Conservation (phyloP, 306 rosid genomes). For the Vicia villosa region DNA sequence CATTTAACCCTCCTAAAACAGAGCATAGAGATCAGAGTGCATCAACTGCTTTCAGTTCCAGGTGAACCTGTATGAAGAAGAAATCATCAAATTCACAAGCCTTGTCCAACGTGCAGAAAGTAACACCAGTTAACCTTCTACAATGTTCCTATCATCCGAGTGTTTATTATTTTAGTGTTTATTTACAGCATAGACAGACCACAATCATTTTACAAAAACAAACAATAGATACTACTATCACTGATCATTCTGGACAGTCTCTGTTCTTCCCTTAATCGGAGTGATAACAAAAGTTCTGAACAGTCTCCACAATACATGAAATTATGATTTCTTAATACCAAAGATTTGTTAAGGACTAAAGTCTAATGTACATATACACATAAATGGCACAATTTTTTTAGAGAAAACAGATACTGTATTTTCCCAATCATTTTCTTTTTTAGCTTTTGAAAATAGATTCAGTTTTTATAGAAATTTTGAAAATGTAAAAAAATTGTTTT, state of each 20-base stretch:
- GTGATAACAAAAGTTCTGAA: slow-evolving; percentile 5
- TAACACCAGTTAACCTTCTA: slow-evolving; percentile 6
- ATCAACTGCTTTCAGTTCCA: slow-evolving; percentile 32
- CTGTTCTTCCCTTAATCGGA: neutral
- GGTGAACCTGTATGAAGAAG: slow-evolving; percentile 31
- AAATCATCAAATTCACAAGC: slow-evolving; percentile 32
- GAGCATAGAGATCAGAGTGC: neutral
- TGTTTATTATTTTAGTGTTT: neutral
- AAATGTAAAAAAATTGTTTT: neutral
- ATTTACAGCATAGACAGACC: neutral
- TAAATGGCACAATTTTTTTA: neutral
- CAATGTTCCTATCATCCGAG: neutral
- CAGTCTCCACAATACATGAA: slow-evolving; percentile 1
- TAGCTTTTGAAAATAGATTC: too few relatives aligned
- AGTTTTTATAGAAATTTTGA: neutral
- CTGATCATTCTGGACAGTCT: slow-evolving; percentile 4
- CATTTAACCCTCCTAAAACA: slow-evolving; percentile 30
- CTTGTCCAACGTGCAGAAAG: slow-evolving; percentile 16
- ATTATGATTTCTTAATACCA: slow-evolving; percentile 2
- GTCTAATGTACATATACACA: slow-evolving; percentile 6
- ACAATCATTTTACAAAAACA: neutral
- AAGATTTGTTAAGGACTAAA: neutral
- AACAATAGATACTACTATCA: neutral
- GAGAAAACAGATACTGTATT: too few relatives aligned
- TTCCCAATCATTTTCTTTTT: too few relatives aligned